phyloP scores from a whole-genome alignment of 2,329 filamentous ascomycete genomes.

The Davidsoniella neocaledoniae region DNA sequence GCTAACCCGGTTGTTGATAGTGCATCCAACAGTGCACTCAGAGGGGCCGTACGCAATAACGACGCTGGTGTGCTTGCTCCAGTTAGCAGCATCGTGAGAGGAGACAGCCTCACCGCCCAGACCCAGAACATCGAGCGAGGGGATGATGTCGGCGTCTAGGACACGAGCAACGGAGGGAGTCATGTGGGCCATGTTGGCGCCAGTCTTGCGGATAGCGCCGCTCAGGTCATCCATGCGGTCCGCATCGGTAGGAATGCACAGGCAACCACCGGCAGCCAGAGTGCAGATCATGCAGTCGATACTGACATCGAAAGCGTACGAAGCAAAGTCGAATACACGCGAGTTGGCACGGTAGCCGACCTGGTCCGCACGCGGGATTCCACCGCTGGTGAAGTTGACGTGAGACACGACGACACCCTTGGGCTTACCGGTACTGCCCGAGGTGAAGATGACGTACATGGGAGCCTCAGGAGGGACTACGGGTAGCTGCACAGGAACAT shows the following conservation, averaged over 20 bases:
- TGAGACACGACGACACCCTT: constrained; percentile 43
- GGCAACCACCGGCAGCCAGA: constrained; percentile 30
- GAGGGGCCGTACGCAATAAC: constrained; percentile 37
- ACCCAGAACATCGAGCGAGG: constrained; percentile 29
- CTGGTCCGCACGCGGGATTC: constrained; percentile 24
- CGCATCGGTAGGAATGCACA: constrained; percentile 38
- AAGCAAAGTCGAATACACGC: constrained; percentile 30
- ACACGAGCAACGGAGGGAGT: constrained; percentile 34
- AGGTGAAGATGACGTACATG: constrained; percentile 46
- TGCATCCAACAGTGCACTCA: constrained; percentile 36
- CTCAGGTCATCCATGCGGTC: constrained; percentile 34
- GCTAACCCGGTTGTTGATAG: constrained; percentile 28
- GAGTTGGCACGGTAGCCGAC: constrained; percentile 27
- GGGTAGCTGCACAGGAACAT: constrained; percentile 16
- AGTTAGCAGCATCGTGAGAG: constrained; percentile 29
- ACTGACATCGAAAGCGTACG: constrained; percentile 38
- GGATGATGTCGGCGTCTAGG: constrained; percentile 28
- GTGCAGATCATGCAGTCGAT: constrained; percentile 39
- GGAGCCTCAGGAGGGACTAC: constrained; percentile 26
- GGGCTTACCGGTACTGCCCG: constrained; percentile 45
- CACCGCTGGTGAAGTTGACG: constrained; percentile 29
- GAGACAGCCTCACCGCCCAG: constrained; percentile 38
- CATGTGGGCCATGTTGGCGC: constrained; percentile 33
- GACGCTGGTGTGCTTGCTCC: constrained; percentile 29
- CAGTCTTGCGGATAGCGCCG: constrained; percentile 26